Conservation (phyloP, 345 rosid species). For the Melaleuca alternifolia region DNA sequence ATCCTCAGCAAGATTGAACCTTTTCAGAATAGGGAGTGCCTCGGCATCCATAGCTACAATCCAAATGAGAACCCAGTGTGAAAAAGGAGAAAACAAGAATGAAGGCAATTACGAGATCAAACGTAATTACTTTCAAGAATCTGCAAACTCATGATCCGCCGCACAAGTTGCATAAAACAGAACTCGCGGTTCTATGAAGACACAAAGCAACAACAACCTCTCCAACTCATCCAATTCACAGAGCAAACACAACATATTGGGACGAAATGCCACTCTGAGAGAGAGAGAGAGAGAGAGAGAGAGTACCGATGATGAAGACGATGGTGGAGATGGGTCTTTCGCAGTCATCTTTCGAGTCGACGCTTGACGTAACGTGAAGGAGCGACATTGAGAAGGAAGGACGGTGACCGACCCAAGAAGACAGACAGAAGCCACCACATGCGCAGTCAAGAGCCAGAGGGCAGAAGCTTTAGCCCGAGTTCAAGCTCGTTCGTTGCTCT, state of each 20-base stretch:
- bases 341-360: not conserved
- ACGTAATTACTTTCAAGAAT: not conserved
- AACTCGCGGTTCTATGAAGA: not conserved
- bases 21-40: constrained; percentile 67
- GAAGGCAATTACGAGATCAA: not conserved
- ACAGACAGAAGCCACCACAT: not conserved
- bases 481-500: not conserved
- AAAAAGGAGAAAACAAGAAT: not conserved
- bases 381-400: not conserved
- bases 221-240: not conserved
- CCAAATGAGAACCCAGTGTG: not conserved
- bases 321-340: not conserved
- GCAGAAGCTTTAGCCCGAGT: no score
- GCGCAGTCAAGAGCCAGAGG: no score
- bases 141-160: not conserved
- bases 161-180: not conserved
- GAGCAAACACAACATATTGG: not conserved
- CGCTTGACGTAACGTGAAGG: not conserved
- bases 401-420: not conserved
- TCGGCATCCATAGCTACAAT: constrained; percentile 75
- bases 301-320: constrained; percentile 42
- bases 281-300: not conserved
- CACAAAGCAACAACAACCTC: not conserved
- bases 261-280: not conserved
- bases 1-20: constrained; percentile 47